Evolutionary conservation across 495 filamentous ascomycete genomes (phyloP).

Genomic region (Lasiosphaeris hirsuta): DNA sequence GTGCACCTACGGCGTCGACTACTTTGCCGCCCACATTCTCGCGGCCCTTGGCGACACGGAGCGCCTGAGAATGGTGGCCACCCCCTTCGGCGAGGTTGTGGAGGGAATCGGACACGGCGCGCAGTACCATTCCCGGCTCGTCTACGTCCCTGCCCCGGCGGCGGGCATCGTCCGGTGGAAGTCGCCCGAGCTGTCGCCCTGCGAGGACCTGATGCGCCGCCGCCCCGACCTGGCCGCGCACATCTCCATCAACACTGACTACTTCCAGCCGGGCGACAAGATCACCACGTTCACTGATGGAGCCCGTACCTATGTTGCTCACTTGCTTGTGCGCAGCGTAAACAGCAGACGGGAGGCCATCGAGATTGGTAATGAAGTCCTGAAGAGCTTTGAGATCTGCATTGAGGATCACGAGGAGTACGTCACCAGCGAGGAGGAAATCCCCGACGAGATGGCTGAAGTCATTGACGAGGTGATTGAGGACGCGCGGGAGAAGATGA

Average conservation of each 20-base stretch:
- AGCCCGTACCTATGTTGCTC: constrained; percentile 26
- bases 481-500: too few relatives aligned
- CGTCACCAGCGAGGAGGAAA: too few relatives aligned
- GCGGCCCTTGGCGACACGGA: constrained; percentile 27
- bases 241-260: constrained; percentile 25
- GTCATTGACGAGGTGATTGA: neutral
- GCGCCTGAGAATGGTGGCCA: constrained; percentile 22
- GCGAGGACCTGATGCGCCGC: constrained; percentile 25
- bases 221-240: constrained; percentile 21
- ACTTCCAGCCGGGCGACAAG: constrained; percentile 19
- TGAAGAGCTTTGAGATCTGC: constrained; percentile 13
- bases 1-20: constrained; percentile 42
- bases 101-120: constrained; percentile 4
- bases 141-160: constrained; percentile 27
- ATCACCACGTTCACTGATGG: constrained; percentile 22
- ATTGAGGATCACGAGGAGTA: too few relatives aligned
- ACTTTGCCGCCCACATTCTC: constrained; percentile 34
- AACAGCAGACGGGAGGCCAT: constrained; percentile 24
- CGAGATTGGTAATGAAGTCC: constrained; percentile 22
- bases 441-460: neutral
- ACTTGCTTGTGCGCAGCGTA: constrained; percentile 22
- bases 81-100: constrained; percentile 21
- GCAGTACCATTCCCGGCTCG: constrained; percentile 30
- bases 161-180: constrained; percentile 18
- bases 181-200: constrained; percentile 14